Conservation (phyloP, 768 basidiomycete species). For the Termitomyces sp. region DNA sequence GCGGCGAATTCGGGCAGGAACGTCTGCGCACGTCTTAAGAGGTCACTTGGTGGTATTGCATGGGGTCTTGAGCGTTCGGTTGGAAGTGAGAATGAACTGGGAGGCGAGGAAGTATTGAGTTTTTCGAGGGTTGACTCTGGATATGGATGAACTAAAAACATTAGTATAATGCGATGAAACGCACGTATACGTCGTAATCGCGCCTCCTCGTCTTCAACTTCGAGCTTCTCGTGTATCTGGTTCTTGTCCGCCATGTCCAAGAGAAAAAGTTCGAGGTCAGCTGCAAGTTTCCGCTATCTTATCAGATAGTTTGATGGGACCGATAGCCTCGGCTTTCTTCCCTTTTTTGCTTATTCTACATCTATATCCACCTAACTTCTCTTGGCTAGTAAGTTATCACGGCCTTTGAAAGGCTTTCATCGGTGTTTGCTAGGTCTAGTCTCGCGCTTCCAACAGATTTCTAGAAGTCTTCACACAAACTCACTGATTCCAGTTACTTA, state of each 20-base stretch:
- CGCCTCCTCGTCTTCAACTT: slow-evolving; percentile 11
- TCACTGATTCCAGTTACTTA: not conserved
- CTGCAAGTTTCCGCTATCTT: not conserved
- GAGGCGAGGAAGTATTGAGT: slow-evolving; percentile 2
- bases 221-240: slow-evolving; percentile 3
- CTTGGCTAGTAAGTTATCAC: not conserved
- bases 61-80: slow-evolving; percentile 14
- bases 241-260: not conserved
- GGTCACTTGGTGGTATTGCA: slow-evolving; percentile 38
- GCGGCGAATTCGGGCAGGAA: slow-evolving; percentile 67
- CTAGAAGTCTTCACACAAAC: not conserved
- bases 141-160: not conserved
- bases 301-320: not conserved
- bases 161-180: not conserved
- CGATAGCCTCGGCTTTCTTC: not conserved
- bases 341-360: too few species aligned
- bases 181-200: slow-evolving; percentile 9
- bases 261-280: not conserved
- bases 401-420: not conserved
- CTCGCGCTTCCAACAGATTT: not conserved
- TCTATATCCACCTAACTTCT: too few species aligned
- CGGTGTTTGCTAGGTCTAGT: not conserved
- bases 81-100: not conserved
- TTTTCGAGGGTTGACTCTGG: slow-evolving; percentile 12
- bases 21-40: slow-evolving; percentile 59